Base-by-base conservation (phyloP, 352 stramenopile genomes). In the Phytophthora macrochlamydospora region DNA sequence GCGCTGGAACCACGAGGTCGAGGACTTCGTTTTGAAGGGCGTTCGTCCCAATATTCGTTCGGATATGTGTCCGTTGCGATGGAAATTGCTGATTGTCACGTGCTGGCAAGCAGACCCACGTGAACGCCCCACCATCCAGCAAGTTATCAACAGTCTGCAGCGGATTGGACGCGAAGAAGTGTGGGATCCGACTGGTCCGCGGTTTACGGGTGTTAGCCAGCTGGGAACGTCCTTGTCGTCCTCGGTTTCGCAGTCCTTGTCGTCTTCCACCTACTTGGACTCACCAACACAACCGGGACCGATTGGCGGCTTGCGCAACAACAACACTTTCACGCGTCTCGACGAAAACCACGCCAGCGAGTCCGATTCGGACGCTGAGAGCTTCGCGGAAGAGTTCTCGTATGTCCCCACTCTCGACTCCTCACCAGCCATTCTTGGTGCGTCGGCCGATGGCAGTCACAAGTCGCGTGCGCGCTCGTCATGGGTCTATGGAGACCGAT, bases 41-140 rank as follows among this genome's bases (percentile, higher is more conserved):
- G 75, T 88, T 55, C 83, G 88, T 2, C 88, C 88, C 0, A 74
- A 77, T 24, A 91, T 95, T 60, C 68, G 73, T 12, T 70, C 79
- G 4, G 84, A 94, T 43, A 35, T 91, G 44, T 94, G 86, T 55
- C 88, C 88, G 11, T 53, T 89, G 62, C 85, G 86, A 38, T 94
- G 85, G 88, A 92, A 90, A 55, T 40, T 89, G 38, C 64, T 95
- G 18, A 88, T 95, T 54, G 67, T 85, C 9, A 84, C 73, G 18
- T 98, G 92, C 71, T 97, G 90, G 92, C 81, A 91, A 53, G 77
- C 83, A 2, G 86, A 98, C 29, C 90, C 92, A 3, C 66, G 75
- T 11, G 73, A 92, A 49, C 85, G 92, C 0, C 92, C 92, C 1
- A 93, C 85, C 13, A 96, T 98, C 60, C 78, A 92, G 54, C 77